phyloP scores from a whole-genome alignment of 768 basidiomycete species.

The Agrocybe praecox region DNA sequence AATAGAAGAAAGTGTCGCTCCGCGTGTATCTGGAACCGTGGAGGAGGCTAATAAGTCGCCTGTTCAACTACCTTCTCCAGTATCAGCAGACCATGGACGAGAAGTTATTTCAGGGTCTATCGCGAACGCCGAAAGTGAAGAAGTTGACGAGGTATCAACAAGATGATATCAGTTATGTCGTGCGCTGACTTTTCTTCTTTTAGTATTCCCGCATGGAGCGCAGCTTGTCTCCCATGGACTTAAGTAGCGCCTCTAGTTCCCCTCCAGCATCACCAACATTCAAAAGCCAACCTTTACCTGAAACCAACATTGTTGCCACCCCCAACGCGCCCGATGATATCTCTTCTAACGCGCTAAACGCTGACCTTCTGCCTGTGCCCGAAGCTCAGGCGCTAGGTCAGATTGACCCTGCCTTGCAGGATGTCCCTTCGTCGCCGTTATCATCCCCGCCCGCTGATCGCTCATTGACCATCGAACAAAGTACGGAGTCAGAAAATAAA shows the following conservation, averaged over 20 bases:
- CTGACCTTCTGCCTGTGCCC: not conserved
- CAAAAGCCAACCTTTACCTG: conserved; percentile 3
- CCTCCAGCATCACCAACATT: conserved; percentile 13
- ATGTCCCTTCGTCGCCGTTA: too few species aligned
- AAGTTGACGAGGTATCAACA: conserved; percentile 14
- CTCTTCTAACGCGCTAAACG: too few species aligned
- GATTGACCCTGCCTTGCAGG: not conserved
- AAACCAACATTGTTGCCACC: not conserved
- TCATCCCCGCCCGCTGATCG: too few species aligned
- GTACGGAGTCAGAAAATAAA: too few species aligned
- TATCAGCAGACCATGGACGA: conserved; percentile 22
- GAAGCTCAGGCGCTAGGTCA: not conserved
- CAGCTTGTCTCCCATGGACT: conserved; percentile 65
- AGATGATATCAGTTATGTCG: not conserved
- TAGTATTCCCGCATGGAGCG: conserved; percentile 34
- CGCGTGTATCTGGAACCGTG: not conserved
- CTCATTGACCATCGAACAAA: too few species aligned
- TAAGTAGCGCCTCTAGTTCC: conserved; percentile 50
- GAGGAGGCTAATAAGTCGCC: conserved; percentile 13
- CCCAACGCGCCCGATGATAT: not conserved
- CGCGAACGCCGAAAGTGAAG: conserved; percentile 13
- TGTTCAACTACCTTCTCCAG: conserved; percentile 23
- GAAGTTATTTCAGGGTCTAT: conserved; percentile 17
- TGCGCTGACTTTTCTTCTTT: not conserved
- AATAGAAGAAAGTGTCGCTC: not conserved